These are phyloP conservation scores for Rhizopogon salebrosus DNA, from an alignment of 768 basidiomycete genomes.

Conservation along the genomic window DNA sequence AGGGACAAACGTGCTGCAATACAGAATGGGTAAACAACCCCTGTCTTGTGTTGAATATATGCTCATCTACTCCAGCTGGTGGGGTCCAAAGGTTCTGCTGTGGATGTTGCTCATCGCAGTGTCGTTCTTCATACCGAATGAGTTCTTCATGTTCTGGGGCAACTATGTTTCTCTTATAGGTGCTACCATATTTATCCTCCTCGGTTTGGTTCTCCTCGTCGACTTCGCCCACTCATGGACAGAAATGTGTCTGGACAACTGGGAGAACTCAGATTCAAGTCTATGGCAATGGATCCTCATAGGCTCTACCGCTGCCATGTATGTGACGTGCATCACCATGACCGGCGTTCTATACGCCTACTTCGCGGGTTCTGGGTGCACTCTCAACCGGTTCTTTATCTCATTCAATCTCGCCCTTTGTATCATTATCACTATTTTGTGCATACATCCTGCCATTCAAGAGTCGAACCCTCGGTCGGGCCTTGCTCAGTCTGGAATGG, in stretches of 20 bases:
- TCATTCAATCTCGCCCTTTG: constrained; percentile 86
- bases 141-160: constrained; percentile 98
- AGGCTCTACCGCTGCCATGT: constrained; percentile 87
- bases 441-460: constrained; percentile 82
- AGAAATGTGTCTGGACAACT: constrained; percentile 92
- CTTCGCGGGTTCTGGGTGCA: constrained; percentile 84
- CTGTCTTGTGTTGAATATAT: constrained; percentile 2
- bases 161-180: constrained; percentile 90
- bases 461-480: constrained; percentile 93
- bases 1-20: constrained; percentile 89
- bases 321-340: constrained; percentile 75
- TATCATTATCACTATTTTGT: constrained; percentile 73
- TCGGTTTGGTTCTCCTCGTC: constrained; percentile 94
- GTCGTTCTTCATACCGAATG: constrained; percentile 95
- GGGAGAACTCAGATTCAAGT: constrained; percentile 84
- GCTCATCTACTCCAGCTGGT: constrained; percentile 63
- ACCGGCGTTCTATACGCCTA: constrained; percentile 89
- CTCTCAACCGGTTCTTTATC: constrained; percentile 95
- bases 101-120: constrained; percentile 80
- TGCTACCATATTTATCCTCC: constrained; percentile 90
- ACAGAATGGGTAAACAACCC: constrained; percentile 79
- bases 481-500: constrained; percentile 92
- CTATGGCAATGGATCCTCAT: constrained; percentile 97
- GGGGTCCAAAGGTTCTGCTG: constrained; percentile 92
- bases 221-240: constrained; percentile 99